Base-by-base conservation (phyloP, 371 early-diverging fungal species). In the Mortierella sp. region DNA sequence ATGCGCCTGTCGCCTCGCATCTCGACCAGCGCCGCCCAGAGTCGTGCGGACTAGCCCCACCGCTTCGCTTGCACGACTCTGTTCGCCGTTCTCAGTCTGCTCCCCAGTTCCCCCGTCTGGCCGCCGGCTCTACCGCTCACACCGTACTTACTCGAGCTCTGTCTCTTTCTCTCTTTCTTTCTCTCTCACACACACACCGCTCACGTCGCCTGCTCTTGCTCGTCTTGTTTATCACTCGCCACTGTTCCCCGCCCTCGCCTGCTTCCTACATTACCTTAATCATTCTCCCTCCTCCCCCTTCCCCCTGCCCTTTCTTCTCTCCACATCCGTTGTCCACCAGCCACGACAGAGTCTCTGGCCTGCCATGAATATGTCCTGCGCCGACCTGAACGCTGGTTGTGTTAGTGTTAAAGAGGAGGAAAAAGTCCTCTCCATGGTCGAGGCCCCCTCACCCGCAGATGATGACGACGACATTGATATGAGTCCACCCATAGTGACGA, bases 381-480 rank as follows among this genome's bases (percentile, higher is more conserved):
- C 43, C 44, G 18, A 30, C 57, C 47, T 69, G 62, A 50, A 28
- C 59, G 44, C 60, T 14, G 47, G 37, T 44, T 29, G 62, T 37
- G 68, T 12, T 23, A 53, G 26, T 23, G 28, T 19, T 57, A 69
- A 57, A 21, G 48, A 37, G 19, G 25, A 58, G 19, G 47, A 62
- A 15, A 16, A 52, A 47, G 37, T 15, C 44, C 37, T 61, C 62
- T 30, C 60, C 51, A 68, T 60, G 62, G 62, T 55, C 28, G 68
- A 57, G 23, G 19, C 47, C 1, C 37, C 53, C 52, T 56, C 62
- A 37, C 37, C 37, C 5, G 37, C 9, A 37, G 37, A 37, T 37
- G 37, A 37, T 37, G 37, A 37, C 5, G 66, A 64, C n/a, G 62
- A 60, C 21, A 29, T 56, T 18, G 66, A 66, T 16, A 53, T 72